Evolutionary conservation across 2,329 filamentous ascomycete species (phyloP).

Genomic region (Pseudogymnoascus sp.): DNA sequence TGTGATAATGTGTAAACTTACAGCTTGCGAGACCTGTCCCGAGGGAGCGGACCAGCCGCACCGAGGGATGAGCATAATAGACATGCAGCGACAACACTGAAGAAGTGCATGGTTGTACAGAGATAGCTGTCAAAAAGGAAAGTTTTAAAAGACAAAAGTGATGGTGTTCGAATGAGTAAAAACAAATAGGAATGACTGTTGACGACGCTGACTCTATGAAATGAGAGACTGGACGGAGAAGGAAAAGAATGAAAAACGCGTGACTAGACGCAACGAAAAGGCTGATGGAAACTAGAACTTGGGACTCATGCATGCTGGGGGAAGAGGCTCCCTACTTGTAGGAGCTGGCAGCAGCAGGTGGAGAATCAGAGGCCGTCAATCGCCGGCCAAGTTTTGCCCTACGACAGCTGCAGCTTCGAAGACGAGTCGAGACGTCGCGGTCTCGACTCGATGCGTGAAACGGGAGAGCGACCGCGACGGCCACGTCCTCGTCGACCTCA

Average conservation of each 20-base stretch:
- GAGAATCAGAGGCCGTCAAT: conserved; percentile 3
- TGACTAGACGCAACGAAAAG: not conserved
- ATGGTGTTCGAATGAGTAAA: conserved; percentile 9
- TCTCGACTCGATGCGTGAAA: not conserved
- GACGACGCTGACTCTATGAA: not conserved
- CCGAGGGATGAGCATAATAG: conserved; percentile 14
- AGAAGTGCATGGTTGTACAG: conserved; percentile 15
- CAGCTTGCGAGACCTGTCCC: conserved; percentile 13
- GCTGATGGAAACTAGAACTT: not conserved
- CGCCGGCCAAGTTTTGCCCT: not conserved
- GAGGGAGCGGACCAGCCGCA: conserved; percentile 19
- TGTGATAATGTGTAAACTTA: conserved; percentile 11
- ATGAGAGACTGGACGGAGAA: not conserved
- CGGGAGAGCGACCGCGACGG: not conserved
- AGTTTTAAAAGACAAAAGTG: not conserved
- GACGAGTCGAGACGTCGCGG: not conserved
- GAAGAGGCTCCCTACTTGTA: conserved; percentile 7
- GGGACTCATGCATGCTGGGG: not conserved
- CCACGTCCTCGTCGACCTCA: not conserved
- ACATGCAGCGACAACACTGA: conserved; percentile 12
- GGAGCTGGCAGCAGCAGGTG: not conserved
- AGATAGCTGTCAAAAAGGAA: conserved; percentile 2
- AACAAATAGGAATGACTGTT: conserved; percentile 7
- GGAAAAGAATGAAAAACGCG: conserved; percentile 9
- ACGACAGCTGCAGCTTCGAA: not conserved